These are phyloP conservation scores for Rhodamnia argentea DNA, from an alignment of 345 rosid genomes.

Conservation along the genomic window DNA sequence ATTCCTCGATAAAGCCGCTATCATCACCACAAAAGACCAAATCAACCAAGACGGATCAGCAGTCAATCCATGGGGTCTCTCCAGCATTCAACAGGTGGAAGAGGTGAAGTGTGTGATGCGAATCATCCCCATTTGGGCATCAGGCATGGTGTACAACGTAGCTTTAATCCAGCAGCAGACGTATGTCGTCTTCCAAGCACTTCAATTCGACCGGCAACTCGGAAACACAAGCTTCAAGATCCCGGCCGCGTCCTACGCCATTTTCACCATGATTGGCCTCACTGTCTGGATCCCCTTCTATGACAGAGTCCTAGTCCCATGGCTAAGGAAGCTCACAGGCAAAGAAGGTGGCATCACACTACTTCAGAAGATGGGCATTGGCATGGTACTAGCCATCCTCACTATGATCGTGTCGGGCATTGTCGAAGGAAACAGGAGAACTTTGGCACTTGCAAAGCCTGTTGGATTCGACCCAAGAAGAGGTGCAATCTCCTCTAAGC, in stretches of 20 bases:
- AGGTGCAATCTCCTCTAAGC: slow-evolving; percentile 44
- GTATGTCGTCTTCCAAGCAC: slow-evolving; percentile 12
- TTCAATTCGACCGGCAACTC: slow-evolving; percentile 3
- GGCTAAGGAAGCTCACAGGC: slow-evolving; percentile 7
- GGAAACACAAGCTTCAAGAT: slow-evolving; percentile 1
- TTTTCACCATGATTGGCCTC: slow-evolving; percentile 9
- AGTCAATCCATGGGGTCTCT: slow-evolving; percentile 29
- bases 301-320: slow-evolving; percentile 12
- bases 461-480: slow-evolving; percentile 26
- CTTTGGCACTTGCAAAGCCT: slow-evolving; percentile 29
- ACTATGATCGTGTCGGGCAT: slow-evolving; percentile 37
- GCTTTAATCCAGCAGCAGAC: slow-evolving; percentile 3
- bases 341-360: slow-evolving; percentile 21
- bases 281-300: slow-evolving; percentile 22
- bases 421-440: slow-evolving; percentile 32
- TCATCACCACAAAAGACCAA: slow-evolving; percentile 14
- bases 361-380: slow-evolving; percentile 32
- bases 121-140: slow-evolving; percentile 2
- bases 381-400: slow-evolving; percentile 23
- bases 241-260: slow-evolving; percentile 10
- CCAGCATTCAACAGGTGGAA: slow-evolving; percentile 42
- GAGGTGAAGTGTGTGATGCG: slow-evolving; percentile 30
- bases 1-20: slow-evolving; percentile 32
- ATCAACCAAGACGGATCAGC: slow-evolving; percentile 26
- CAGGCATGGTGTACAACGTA: not conserved